Evolutionary conservation across 164 flowering plant genomes (phyloP), one percentile per base, ranked within the genome.

Genomic region (Kalanchoe fedtschenkoi): DNA sequence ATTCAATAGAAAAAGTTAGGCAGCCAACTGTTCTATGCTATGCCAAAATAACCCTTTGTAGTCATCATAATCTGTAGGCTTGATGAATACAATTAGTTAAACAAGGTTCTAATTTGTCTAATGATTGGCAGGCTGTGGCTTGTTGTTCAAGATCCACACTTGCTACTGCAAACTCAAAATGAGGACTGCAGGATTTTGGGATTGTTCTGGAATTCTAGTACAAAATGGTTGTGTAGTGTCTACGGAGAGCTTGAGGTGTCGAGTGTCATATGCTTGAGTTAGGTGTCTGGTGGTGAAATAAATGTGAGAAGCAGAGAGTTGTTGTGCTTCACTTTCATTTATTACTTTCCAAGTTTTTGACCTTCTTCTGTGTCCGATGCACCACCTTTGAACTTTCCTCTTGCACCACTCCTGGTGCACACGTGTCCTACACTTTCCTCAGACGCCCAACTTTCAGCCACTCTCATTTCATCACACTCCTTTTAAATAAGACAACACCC

Each of bases 261-360:
- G 10, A 29, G 55, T 24, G n/a, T 47, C 26, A 16, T n/a, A 15
- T 51, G 29, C 24, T 47, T 22, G 9, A 47, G 54, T 51, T 51
- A 51, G 56, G 56, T 51, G 56, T 51, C 56, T 51, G 56, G 56
- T 51, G 56, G 56, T 51, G 56, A 51, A 51, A 26, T 51, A 51
- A 51, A 51, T 51, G 56, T 29, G 5, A 0, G 56, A 51, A 51
- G 30, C 56, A 51, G 26, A 47, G 26, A 51, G 56, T 51, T 51
- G 56, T 24, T 51, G 32, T 8, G 30, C 56, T 51, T 51, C 32
- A 28, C 14, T 51, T 51, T 26, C 17, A 51, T 51, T 51, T 51
- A 51, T 51, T 51, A 17, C 56, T 24, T 26, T 21, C 32, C 56
- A 51, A 51, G 26, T 1, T 24, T n/a, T 51, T 51, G 33, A 22